Base-by-base conservation (phyloP, 148 eudicot genomes). In the Vaccinium darrowii region DNA sequence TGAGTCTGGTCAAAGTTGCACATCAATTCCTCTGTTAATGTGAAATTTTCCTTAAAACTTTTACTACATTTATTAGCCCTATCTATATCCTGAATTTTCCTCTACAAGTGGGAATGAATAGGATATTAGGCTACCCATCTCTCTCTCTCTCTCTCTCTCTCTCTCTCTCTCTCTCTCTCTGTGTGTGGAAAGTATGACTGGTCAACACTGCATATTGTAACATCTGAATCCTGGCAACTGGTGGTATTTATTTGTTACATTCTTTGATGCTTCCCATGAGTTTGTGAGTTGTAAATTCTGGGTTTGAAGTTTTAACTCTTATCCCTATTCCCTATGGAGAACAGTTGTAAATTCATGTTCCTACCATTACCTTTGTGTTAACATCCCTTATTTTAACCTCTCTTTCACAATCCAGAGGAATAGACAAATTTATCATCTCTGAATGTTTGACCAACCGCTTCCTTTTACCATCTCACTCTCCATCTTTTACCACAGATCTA, bases 361-460 rank as follows among this genome's bases (percentile, higher is more conserved):
- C 50, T 33, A 15, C 49, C 76, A 72, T 72, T 72, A 72, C 36
- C 14, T 11, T 25, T 25, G 12, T 65, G 9, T 72, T 72, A 72
- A 18, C 33, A 5, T 30, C 19, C 76, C 76, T 33, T 33, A 16
- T 72, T 30, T 16, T 72, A 72, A 33, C 39, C 33, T 10, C 73
- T 67, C 30, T 72, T 63, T 30, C 6, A 72, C 21, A 14, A 72
- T 72, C 76, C 76, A 72, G 33, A 72, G 76, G 76, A 72, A 72
- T 72, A 12, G 76, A 72, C 49, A 72, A 72, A 33, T 33, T 72
- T 30, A 72, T 72, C 10, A 58, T 4, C 33, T 33, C 76, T 33
- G 76, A 15, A 19, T 72, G 16, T 23, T 16, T 72, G 47, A 72
- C 76, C 76, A 33, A 36, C 49, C 10, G 14, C 76, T 72, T 5